Base-by-base conservation (phyloP, 139 green algal genomes). In the Chlamydomonas schloesseri region DNA sequence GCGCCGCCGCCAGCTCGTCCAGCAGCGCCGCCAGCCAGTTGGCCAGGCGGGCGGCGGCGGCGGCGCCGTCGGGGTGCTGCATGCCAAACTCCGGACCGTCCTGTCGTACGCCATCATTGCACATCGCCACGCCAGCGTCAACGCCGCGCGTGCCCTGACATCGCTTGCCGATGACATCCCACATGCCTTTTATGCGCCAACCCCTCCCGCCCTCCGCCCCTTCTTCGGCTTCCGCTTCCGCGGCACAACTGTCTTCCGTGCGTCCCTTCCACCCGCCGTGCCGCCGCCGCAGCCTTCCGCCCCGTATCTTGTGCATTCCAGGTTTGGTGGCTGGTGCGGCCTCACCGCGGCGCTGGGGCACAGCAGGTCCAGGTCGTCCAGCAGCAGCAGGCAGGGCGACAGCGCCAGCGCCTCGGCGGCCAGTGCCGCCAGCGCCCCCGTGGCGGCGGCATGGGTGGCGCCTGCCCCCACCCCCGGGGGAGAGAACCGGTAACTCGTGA, bases 301-400 rank as follows among this genome's bases (percentile, higher is more conserved):
- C n/a, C n/a, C n/a, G n/a, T n/a, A n/a, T n/a, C n/a, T n/a, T n/a
- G n/a, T n/a, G n/a, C n/a, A n/a, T n/a, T n/a, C n/a, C n/a, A n/a
- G n/a, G n/a, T n/a, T n/a, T n/a, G n/a, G n/a, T n/a, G n/a, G n/a
- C n/a, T n/a, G n/a, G n/a, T n/a, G n/a, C n/a, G n/a, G n/a, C n/a
- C 80, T 26, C 64, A 73, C 81, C 68, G 81, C 37, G 13, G 36
- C 67, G 29, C 28, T 70, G 42, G 93, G 93, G 57, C 88, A 93
- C 53, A 98, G 64, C 37, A 93, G 72, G 53, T 98, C 93, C 78
- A 98, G 77, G 75, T 98, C 94, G 71, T 98, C 96, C 53, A 98
- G 83, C 47, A 98, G 73, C 34, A 98, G 72, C 77, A 98, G 70
- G 69, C 90, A 88, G 15, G 96, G 96, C 71, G 92, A 88, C 81